A percentile compares a stretch with the other conserved stretches of the same genome.
phyloP scores from a whole-genome alignment of 78 protist genomes.

The Chrysochromulina tobinii region DNA sequence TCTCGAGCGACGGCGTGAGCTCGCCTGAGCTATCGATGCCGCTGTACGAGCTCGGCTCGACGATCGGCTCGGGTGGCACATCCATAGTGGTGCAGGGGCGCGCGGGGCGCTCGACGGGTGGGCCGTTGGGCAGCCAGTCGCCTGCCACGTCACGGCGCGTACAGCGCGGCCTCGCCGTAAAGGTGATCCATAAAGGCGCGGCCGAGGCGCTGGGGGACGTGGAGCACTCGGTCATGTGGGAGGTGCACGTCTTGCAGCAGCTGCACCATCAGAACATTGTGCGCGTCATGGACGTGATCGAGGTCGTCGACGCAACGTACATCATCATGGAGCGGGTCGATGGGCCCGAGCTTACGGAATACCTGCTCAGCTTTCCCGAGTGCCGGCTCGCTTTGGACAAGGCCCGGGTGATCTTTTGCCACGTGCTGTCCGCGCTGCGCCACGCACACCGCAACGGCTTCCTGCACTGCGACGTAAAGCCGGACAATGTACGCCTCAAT shows the following conservation, averaged over 20 bases:
- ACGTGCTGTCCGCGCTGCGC: background rate
- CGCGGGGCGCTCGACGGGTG: background rate
- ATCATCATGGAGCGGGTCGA: constrained; percentile 10
- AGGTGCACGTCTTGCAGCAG: background rate
- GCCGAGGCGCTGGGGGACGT: background rate
- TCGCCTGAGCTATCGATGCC: too few species aligned
- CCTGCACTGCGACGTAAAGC: constrained; percentile 22
- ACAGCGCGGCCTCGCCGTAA: too few species aligned
- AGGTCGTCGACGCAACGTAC: constrained; percentile 13
- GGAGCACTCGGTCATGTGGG: background rate
- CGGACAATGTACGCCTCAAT: background rate
- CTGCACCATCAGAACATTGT: background rate
- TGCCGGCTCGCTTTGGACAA: background rate
- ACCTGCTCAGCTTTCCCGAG: background rate
- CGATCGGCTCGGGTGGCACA: background rate
- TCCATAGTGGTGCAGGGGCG: background rate
- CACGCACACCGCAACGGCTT: background rate
- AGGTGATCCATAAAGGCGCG: background rate
- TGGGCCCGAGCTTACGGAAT: background rate
- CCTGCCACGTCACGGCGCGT: too few species aligned
- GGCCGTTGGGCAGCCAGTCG: background rate
- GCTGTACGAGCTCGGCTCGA: background rate
- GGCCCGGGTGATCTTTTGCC: background rate
- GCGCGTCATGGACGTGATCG: constrained; percentile 10
- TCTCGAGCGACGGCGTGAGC: too few species aligned